Evolutionary conservation across 352 stramenopile genomes (phyloP), one percentile per base, ranked within the genome.

Genomic region (Pythium vanterpoolii): DNA sequence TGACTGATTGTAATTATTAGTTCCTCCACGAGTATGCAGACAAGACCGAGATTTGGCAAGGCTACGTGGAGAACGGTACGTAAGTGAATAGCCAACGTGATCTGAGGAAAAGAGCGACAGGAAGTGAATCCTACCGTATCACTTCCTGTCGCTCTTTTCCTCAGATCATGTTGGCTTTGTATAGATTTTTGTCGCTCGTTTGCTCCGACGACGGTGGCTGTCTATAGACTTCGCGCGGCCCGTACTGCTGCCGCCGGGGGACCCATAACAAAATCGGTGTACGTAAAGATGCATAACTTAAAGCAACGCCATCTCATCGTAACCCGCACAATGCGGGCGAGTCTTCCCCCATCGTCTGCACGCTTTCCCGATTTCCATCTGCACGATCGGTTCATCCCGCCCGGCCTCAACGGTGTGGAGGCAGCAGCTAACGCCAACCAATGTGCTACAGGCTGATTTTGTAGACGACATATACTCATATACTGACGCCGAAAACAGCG

Each of bases 1-100:
- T 30, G 5, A 18, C 44, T 50, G 24, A 24, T 42, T 5, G 5
- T 23, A n/a, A 16, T 47, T 26, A 36, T 7, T 45, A 68, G 52
- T 68, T 68, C 19, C 53, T 68, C 7, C 24, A 54, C 43, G 53
- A 63, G 40, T 68, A 63, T 38, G 45, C 52, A 14, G 38, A 62
- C 30, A 56, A 56, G 18, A 9, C 40, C 1, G 60, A 67, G 28
- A 62, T 67, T 14, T 67, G 60, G 60, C 14, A 45, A n/a, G 31
- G 18, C 21, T 68, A 68, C 40, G 4, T 68, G 16, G 18, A 26
- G 3, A 43, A 51, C 14, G 52, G 60, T 61, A 26, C 16, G 46
- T 48, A 5, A 16, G 11, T 4, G 1, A 11, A 4, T 26, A 2
- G 31, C 8, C 11, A 11, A 6, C 31, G 31, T 36, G 6, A 36